Evolutionary conservation across 441 rosid genomes (phyloP).

Genomic region (Gossypium davidsonii): DNA sequence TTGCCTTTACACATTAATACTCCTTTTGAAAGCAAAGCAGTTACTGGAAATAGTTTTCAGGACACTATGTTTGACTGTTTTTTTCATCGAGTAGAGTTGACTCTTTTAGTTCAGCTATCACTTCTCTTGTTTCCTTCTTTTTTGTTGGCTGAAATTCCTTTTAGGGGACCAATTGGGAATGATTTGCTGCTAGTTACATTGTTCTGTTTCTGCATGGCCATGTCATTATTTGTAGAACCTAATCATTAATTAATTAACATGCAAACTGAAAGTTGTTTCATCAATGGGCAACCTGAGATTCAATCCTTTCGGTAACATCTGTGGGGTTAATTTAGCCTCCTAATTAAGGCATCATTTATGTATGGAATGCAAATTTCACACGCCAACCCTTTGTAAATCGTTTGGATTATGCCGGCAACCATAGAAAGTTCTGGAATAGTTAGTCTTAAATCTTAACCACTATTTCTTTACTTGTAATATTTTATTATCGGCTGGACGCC

Average conservation of each 20-base stretch:
- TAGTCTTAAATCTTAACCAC: too few species aligned
- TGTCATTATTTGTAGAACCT: slow-evolving; percentile 7
- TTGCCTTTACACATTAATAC: slow-evolving; percentile 10
- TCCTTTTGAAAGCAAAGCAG: slow-evolving; percentile 14
- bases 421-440: too few species aligned
- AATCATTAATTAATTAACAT: not conserved
- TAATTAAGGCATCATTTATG: too few species aligned
- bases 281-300: too few species aligned
- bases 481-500: too few species aligned
- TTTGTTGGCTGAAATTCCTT: not conserved
- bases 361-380: too few species aligned
- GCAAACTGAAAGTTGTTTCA: too few species aligned
- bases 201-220: slow-evolving; percentile 12
- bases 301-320: too few species aligned
- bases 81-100: slow-evolving; percentile 18
- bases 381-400: too few species aligned
- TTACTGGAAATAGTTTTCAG: slow-evolving; percentile 12
- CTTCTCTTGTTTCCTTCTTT: not conserved
- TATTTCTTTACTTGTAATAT: too few species aligned
- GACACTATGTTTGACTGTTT: slow-evolving; percentile 13
- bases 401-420: too few species aligned
- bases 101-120: slow-evolving; percentile 15
- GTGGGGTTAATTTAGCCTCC: too few species aligned
- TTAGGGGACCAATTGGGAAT: not conserved
- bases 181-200: not conserved